A percentile compares a stretch with the other conserved stretches of the same genome.
Conservation (phyloP, 805 yeast genomes). For the Candida tammaniensis region DNA sequence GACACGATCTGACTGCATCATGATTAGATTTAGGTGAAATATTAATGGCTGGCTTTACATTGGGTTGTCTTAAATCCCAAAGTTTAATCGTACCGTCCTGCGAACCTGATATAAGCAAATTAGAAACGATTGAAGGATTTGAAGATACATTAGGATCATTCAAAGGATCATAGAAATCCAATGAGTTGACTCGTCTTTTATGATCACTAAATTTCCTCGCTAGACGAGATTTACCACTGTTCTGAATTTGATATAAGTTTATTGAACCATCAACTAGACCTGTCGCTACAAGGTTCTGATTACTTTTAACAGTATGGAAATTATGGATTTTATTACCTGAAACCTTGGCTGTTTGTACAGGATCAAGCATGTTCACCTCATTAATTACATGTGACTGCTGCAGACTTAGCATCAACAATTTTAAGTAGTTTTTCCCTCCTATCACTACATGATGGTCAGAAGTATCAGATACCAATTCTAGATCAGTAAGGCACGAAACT, state of each 20-base stretch:
- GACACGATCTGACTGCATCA: conserved; percentile 65
- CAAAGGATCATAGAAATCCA: conserved; percentile 30
- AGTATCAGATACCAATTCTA: conserved; percentile 12
- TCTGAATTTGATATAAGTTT: conserved; percentile 27
- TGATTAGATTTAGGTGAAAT: conserved; percentile 54
- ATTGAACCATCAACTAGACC: conserved; percentile 39
- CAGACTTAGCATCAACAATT: conserved; percentile 27
- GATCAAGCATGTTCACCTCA: conserved; percentile 33
- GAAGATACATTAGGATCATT: conserved; percentile 13
- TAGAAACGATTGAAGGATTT: conserved; percentile 2
- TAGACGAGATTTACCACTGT: conserved; percentile 31
- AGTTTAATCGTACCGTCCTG: conserved; percentile 77
- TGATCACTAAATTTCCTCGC: conserved; percentile 34
- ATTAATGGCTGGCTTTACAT: conserved; percentile 46
- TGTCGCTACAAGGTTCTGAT: conserved; percentile 33
- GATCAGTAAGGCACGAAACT: conserved; percentile 22
- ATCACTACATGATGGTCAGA: conserved; percentile 30
- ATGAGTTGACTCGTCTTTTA: conserved; percentile 39
- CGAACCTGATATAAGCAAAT: conserved; percentile 52
- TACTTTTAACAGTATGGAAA: conserved; percentile 38
- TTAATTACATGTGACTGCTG: conserved; percentile 32
- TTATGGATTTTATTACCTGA: conserved; percentile 26
- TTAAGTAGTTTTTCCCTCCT: conserved; percentile 42
- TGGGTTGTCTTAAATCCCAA: conserved; percentile 63
- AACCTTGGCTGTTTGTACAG: conserved; percentile 11